A percentile compares a stretch with the other conserved stretches of the same genome.
phyloP scores from a whole-genome alignment of 192 early-diverging fungal genomes.

The Backusella circina region DNA sequence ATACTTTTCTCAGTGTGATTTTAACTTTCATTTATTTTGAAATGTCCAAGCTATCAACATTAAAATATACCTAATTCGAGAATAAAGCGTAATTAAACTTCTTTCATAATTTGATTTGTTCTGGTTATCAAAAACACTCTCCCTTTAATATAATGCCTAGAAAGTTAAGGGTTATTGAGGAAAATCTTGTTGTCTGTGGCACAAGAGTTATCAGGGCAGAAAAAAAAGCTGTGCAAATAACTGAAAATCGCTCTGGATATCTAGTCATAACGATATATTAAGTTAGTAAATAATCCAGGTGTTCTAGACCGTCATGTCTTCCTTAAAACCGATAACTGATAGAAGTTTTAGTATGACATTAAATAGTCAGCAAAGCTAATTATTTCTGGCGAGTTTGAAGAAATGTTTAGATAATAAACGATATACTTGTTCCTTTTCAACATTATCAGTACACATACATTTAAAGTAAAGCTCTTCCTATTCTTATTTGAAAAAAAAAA shows the following conservation, averaged over 20 bases:
- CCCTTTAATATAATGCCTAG: background rate
- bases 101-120: background rate
- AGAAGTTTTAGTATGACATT: background rate
- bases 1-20: background rate
- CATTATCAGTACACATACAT: background rate
- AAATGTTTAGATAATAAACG: background rate
- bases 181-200: background rate
- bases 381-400: background rate
- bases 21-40: background rate
- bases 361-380: background rate
- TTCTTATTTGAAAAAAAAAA: background rate
- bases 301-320: background rate
- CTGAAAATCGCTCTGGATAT: background rate
- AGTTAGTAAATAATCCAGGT: background rate
- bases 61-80: background rate
- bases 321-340: background rate
- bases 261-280: background rate
- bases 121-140: background rate
- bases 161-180: background rate
- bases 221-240: background rate
- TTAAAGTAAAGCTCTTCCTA: background rate
- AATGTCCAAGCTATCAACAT: background rate
- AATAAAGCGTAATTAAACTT: background rate
- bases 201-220: background rate
- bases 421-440: background rate